Evolutionary conservation across 139 green algal genomes (phyloP).

Genomic region (Asterochloris erici): DNA sequence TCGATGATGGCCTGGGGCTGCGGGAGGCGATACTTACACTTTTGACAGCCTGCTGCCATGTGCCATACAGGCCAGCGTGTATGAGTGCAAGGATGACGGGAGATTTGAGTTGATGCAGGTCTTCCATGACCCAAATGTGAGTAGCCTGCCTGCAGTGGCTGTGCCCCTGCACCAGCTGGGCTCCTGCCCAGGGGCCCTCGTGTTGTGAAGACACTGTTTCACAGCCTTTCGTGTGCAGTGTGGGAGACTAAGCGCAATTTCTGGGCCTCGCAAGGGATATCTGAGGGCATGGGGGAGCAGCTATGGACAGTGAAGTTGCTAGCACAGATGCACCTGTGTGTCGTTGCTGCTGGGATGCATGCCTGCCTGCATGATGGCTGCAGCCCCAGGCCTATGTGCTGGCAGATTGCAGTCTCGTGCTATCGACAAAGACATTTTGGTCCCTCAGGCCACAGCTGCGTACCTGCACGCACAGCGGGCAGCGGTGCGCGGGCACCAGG

Average conservation of each 20-base stretch:
- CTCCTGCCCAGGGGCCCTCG: neutral
- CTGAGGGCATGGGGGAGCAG: neutral
- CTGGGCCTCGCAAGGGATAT: neutral
- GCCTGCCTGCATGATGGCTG: neutral
- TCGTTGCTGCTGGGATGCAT: neutral
- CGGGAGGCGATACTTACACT: no score
- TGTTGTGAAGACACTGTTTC: neutral
- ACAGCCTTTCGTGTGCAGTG: neutral
- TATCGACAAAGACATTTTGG: neutral
- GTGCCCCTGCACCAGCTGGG: neutral
- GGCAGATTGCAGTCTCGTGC: neutral
- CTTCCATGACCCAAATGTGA: conserved; percentile 59
- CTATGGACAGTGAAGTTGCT: neutral
- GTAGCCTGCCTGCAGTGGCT: neutral
- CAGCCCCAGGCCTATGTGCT: neutral
- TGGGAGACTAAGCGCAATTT: neutral
- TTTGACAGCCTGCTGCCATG: no score
- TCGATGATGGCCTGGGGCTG: no score
- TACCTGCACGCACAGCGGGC: no score
- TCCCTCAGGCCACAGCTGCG: neutral
- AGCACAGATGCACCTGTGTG: neutral
- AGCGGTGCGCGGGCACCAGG: no score
- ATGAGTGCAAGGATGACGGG: conserved; percentile 43
- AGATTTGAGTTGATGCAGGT: conserved; percentile 52
- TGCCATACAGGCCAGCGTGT: conserved; percentile 57